Conservation (phyloP, 192 early-diverging fungal species). For the Radiomyces spectabilis region DNA sequence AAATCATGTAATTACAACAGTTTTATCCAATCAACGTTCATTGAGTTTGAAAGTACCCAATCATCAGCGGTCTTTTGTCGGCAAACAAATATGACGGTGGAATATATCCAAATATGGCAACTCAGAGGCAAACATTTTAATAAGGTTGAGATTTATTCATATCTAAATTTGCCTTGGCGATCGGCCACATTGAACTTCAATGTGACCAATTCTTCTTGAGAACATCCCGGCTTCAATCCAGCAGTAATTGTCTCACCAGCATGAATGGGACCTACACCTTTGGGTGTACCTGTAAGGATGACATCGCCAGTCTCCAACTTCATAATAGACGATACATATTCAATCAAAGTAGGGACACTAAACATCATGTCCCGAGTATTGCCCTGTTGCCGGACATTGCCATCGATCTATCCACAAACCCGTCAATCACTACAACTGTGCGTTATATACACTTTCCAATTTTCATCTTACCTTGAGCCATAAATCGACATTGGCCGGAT, state of each 20-base stretch:
- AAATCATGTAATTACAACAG: too few species aligned
- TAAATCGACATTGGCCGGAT: constrained; percentile 69
- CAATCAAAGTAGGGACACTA: constrained; percentile 74
- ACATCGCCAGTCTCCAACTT: constrained; percentile 85
- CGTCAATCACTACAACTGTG: too few species aligned
- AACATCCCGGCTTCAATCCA: constrained; percentile 29
- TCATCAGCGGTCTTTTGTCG: too few species aligned
- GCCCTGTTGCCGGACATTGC: constrained; percentile 73
- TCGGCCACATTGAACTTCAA: constrained; percentile 19
- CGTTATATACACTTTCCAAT: too few species aligned
- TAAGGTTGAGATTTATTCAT: too few species aligned
- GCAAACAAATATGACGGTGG: too few species aligned
- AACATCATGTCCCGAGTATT: constrained; percentile 86
- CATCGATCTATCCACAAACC: constrained; percentile 54
- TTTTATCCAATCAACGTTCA: too few species aligned
- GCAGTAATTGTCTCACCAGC: constrained; percentile 71
- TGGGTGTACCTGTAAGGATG: constrained; percentile 87
- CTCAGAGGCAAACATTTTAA: too few species aligned
- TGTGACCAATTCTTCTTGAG: constrained; percentile 10
- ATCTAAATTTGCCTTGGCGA: too few species aligned
- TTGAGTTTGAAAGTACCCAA: too few species aligned
- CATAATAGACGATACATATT: constrained; percentile 81
- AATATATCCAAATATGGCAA: too few species aligned
- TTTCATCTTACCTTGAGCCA: constrained; percentile 46
- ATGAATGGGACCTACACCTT: constrained; percentile 77